Conservation (phyloP, 768 basidiomycete genomes). For the Macrocybe gigantea region DNA sequence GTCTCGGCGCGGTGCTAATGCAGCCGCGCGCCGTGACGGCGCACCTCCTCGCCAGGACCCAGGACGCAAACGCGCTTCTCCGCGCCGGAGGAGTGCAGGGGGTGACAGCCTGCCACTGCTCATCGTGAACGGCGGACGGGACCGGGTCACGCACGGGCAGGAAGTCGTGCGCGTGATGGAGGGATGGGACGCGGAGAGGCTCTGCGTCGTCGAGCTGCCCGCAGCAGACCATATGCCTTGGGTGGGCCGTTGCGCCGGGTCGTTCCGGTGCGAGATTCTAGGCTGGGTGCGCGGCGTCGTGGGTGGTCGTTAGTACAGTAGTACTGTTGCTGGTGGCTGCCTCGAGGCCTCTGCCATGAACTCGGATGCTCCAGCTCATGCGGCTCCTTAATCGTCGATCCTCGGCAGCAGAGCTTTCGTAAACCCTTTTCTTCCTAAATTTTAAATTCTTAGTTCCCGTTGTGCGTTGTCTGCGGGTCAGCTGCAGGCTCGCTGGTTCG, state of each 20-base stretch:
- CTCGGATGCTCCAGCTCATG: too few relatives aligned
- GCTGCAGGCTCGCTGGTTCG: too few relatives aligned
- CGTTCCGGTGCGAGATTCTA: conserved; percentile 17
- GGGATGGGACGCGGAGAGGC: conserved; percentile 17
- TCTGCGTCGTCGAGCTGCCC: conserved; percentile 13
- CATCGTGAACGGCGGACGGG: conserved; percentile 18
- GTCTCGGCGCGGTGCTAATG: conserved; percentile 17
- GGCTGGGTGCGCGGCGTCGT: conserved; percentile 14
- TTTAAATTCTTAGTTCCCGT: too few relatives aligned
- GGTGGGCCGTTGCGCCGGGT: conserved; percentile 13
- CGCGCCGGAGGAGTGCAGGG: conserved; percentile 15
- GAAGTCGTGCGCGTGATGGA: conserved; percentile 15
- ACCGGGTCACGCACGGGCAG: conserved; percentile 15
- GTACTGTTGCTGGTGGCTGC: neutral
- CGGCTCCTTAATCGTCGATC: too few relatives aligned
- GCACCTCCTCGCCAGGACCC: conserved; percentile 15
- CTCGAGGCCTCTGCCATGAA: too few relatives aligned
- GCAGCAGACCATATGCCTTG: conserved; percentile 24
- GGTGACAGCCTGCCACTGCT: conserved; percentile 16
- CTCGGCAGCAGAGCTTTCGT: too few relatives aligned
- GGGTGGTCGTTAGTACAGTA: conserved; percentile 3
- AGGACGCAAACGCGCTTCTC: conserved; percentile 17
- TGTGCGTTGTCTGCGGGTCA: too few relatives aligned
- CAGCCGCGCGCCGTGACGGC: conserved; percentile 18
- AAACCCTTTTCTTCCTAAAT: too few relatives aligned